phyloP scores from a whole-genome alignment of 352 stramenopile species.

The Globisporangium rhizosaccharum region DNA sequence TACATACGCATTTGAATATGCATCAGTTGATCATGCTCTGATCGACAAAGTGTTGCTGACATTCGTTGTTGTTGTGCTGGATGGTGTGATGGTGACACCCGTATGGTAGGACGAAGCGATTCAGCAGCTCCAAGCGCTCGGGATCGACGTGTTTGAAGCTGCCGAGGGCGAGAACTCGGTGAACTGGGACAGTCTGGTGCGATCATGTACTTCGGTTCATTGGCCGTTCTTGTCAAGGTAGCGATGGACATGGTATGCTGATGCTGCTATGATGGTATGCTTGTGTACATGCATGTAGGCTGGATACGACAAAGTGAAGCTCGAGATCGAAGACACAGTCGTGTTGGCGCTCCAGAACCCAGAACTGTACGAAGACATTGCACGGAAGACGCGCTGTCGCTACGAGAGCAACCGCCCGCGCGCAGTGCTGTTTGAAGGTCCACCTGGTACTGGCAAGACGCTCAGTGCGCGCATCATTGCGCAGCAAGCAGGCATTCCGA shows the following conservation, averaged over 20 bases:
- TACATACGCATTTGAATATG: constrained; percentile 1
- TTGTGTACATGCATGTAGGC: constrained; percentile 29
- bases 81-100: neutral
- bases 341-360: constrained; percentile 90
- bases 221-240: neutral
- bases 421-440: constrained; percentile 91
- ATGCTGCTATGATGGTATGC: neutral
- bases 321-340: constrained; percentile 91
- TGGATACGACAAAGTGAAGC: constrained; percentile 88
- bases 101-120: constrained; percentile 63
- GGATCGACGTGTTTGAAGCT: constrained; percentile 80
- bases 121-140: constrained; percentile 69
- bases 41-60: too few species aligned
- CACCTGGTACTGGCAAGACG: constrained; percentile 93
- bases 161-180: constrained; percentile 46
- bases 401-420: constrained; percentile 89
- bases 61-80: neutral
- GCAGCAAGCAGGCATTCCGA: constrained; percentile 86
- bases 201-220: neutral
- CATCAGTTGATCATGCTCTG: neutral
- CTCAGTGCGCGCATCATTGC: constrained; percentile 93
- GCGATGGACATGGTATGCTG: neutral
- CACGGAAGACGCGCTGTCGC: constrained; percentile 80
- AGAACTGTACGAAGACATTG: constrained; percentile 89
- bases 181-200: constrained; percentile 81